phyloP scores from a whole-genome alignment of 805 yeast genomes.

The Blastobotrys robertii region DNA sequence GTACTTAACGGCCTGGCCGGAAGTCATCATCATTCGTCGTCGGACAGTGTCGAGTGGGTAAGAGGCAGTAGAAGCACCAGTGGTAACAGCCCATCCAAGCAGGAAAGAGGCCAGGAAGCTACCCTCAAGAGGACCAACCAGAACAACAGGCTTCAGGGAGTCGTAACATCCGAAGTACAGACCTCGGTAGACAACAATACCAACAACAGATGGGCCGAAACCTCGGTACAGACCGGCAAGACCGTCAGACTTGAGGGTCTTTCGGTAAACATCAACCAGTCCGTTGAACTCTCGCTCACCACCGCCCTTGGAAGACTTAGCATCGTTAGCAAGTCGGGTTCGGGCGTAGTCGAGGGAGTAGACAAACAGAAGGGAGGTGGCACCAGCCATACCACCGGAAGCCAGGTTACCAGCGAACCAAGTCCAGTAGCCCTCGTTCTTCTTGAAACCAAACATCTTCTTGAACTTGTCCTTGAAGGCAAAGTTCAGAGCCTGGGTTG shows the following conservation, averaged over 20 bases:
- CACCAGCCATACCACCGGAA: conserved; percentile 99
- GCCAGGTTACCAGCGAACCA: conserved; percentile 99
- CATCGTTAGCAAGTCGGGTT: conserved; percentile 98
- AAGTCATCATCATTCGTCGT: conserved; percentile 99
- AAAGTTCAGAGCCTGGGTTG: conserved; percentile 97
- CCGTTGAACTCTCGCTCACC: conserved; percentile 98
- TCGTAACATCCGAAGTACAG: conserved; percentile 96
- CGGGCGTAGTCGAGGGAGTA: conserved; percentile 97
- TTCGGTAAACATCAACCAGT: conserved; percentile 90
- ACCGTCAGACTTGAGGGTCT: conserved; percentile 94
- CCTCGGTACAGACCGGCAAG: conserved; percentile 98
- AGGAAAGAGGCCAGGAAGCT: conserved; percentile 91
- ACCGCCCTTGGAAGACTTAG: conserved; percentile 69
- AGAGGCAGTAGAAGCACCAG: conserved; percentile 97
- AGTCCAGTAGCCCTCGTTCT: conserved; percentile 82
- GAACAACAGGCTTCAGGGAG: conserved; percentile 89
- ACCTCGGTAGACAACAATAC: conserved; percentile 99
- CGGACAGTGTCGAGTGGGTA: conserved; percentile 98
- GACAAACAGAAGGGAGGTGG: conserved; percentile 83
- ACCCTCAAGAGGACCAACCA: conserved; percentile 91
- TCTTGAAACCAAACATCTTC: conserved; percentile 93
- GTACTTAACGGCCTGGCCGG: conserved; percentile 97
- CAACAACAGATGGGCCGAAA: conserved; percentile 96
- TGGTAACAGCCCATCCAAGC: conserved; percentile 96
- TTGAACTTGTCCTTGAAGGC: conserved; percentile 98